Percentiles rank a stretch among this genome's conserved stretches.
Conservation (phyloP, 163 green algal species). For the Botryococcus braunii region DNA sequence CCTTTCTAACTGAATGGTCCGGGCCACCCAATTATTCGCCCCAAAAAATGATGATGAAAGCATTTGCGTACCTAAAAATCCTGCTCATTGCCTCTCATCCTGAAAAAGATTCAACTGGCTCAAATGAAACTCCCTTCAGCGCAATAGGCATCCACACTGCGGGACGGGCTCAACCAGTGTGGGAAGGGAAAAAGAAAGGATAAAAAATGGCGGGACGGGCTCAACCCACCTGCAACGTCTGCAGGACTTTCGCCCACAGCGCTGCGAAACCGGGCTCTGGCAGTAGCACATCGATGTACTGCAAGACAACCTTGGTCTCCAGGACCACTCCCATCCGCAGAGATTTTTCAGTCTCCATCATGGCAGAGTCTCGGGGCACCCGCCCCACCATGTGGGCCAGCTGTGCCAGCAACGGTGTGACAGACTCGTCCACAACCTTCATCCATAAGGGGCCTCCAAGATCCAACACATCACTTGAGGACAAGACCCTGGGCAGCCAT, state of each 20-base stretch:
- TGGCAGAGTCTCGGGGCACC: not conserved
- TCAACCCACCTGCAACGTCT: too few relatives aligned
- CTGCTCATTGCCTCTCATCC: too few relatives aligned
- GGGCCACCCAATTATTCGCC: too few relatives aligned
- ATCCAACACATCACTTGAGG: constrained; percentile 19
- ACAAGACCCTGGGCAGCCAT: constrained; percentile 22
- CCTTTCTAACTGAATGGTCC: too few relatives aligned
- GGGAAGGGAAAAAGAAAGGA: too few relatives aligned
- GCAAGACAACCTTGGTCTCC: constrained; percentile 54
- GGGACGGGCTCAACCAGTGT: too few relatives aligned
- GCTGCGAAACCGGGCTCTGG: constrained; percentile 31
- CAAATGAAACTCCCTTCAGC: too few relatives aligned
- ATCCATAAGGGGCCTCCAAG: constrained; percentile 29
- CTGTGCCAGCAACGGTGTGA: constrained; percentile 35
- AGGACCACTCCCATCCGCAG: constrained; percentile 47
- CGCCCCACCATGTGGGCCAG: constrained; percentile 14
- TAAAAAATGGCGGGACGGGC: too few relatives aligned
- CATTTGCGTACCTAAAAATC: too few relatives aligned
- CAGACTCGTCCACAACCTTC: constrained; percentile 18
- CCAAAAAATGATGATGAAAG: too few relatives aligned
- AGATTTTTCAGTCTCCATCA: not conserved
- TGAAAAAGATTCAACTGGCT: too few relatives aligned
- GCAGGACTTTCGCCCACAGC: constrained; percentile 40
- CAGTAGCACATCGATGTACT: constrained; percentile 38
- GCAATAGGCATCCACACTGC: too few relatives aligned